Evolutionary conservation across 1,139 yeast genomes (phyloP), one percentile per base, ranked within the genome.

Genomic region (Yamadazyma triangularis): DNA sequence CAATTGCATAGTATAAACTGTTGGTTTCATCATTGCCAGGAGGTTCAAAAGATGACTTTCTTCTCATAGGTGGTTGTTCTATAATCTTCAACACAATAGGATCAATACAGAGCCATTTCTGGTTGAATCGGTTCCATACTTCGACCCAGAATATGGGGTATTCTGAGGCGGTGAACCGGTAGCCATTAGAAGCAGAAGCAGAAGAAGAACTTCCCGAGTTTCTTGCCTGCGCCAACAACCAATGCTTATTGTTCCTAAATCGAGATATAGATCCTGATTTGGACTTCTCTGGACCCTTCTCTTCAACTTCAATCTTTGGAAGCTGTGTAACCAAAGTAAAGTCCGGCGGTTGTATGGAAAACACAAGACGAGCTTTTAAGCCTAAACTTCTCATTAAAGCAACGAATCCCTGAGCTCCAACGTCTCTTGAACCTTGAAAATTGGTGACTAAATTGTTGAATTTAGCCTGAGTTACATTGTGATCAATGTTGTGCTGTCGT

Each of bases 101-200:
- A 46, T 91, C 97, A 1, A 88, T 67, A 4, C 94, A 77, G n/a
- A 87, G 70, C 95, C 96, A 89, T 38, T 71, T 73, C 36, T 77
- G 70, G 4, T 77, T 58, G 37, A 70, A 75, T 30, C 71, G 71
- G 51, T 91, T 91, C 94, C 95, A 91, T 0, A 85, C 96, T 53
- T 91, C 99, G 11, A 78, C 79, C 98, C 98, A 91, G 49, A 83
- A 87, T 0, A 87, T 67, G 0, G 97, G 97, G 47, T 63, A 80
- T 4, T 53, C 47, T 0, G 76, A 60, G 13, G 57, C 56, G 6
- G 55, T 39, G 26, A 36, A 43, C 28, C 33, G 34, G 23, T 36
- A 40, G 13, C 25, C 24, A 13, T 23, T 13, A 11, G 25, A 15
- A 15, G 20, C 19, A 20, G 24, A 16, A 13, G 31, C 13, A 11